phyloP scores from a whole-genome alignment of 176 grass and related monocot species.

The Aegilops longissima region DNA sequence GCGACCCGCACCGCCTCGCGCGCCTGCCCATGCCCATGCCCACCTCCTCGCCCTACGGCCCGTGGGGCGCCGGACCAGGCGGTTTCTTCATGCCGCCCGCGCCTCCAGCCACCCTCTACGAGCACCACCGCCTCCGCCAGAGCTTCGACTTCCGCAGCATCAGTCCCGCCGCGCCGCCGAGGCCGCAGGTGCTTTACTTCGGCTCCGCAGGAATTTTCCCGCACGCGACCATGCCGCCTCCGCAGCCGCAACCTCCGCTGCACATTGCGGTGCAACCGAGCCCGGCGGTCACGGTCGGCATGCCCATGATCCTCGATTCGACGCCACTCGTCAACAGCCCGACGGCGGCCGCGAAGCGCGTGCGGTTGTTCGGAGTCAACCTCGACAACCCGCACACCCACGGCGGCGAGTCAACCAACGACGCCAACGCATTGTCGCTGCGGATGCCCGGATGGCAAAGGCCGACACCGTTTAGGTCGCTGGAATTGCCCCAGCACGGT shows the following conservation, averaged over 20 bases:
- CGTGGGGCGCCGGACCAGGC: conserved; percentile 39
- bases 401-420: conserved; percentile 32
- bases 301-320: conserved; percentile 68
- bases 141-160: conserved; percentile 43
- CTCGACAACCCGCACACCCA: conserved; percentile 63
- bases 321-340: conserved; percentile 51
- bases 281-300: background rate
- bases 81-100: conserved; percentile 59
- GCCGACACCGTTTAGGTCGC: conserved; percentile 35
- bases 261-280: conserved; percentile 54
- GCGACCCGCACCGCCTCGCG: conserved; percentile 38
- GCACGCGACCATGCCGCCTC: conserved; percentile 41
- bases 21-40: conserved; percentile 42
- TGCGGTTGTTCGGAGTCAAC: conserved; percentile 93
- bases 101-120: conserved; percentile 69
- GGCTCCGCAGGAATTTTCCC: conserved; percentile 29
- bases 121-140: conserved; percentile 81
- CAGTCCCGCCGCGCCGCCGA: background rate
- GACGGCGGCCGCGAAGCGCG: conserved; percentile 58
- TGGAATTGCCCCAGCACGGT: conserved; percentile 41
- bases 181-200: conserved; percentile 57
- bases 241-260: conserved; percentile 7
- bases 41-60: conserved; percentile 20
- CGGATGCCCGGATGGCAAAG: conserved; percentile 64
- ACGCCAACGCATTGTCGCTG: conserved; percentile 49